Evolutionary conservation across 805 yeast genomes (phyloP), one percentile per base, ranked within the genome.

Genomic region (Danielia oregonensis): DNA sequence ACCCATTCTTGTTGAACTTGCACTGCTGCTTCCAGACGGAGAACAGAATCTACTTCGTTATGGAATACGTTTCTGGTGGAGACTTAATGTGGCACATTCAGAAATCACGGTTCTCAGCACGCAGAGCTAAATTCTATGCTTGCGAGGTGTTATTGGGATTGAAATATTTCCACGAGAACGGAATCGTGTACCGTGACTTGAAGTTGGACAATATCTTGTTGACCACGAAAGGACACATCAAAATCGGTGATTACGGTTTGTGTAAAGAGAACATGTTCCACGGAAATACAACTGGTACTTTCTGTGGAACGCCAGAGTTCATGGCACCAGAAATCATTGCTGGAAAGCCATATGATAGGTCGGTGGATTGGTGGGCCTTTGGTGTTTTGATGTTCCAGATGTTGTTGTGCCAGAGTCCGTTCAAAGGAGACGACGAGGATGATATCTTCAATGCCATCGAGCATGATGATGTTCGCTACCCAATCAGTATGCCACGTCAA

Each of bases 301-400:
- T 91, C 68, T 93, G 98, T 69, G 98, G 99, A 49, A 93, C 99
- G 2, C 99, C 99, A 0, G 98, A 93, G 60, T 86, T 93, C 49
- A 93, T 93, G 96, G 99, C 98, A 1, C 99, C 99, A 0, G 99
- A 93, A 61, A 91, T 93, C 47, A 70, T 93, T 54, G 81, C 86
- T 44, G 97, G 93, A 35, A 95, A 89, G 59, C 84, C 81, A 40
- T 93, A 93, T 54, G 93, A 88, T 34, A 79, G 95, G 54, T 84
- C 93, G 25, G 98, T 93, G 35, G 99, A 93, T 63, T 93, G 98
- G 98, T 93, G 98, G 98, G 97, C 98, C 1, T 87, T 89, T 70
- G 99, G 99, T 38, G 97, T 93, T 18, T 71, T 93, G 44, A 69
- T 93, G 46, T 93, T 91, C 61, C 98, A 93, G 63, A 93, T 93